Base-by-base conservation (phyloP, 768 basidiomycete genomes). In the Lactarius akahatsu region DNA sequence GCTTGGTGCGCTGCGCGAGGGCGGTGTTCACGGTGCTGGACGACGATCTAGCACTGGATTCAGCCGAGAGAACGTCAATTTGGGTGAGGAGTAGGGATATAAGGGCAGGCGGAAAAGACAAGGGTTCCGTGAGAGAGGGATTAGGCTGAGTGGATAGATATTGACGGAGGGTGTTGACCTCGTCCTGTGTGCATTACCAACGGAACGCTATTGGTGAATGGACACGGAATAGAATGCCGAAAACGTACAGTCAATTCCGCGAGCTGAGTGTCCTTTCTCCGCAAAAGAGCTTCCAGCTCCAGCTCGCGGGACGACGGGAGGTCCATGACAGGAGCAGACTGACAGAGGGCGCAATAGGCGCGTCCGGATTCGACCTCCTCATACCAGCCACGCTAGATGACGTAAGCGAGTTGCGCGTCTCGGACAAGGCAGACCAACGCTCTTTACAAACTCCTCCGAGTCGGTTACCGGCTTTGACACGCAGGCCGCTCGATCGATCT, bases 211-310 rank as follows among this genome's bases (percentile, higher is more conserved):
- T 55, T 23, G 47, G 59, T 50, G 59, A 43, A 45, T 41, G 59
- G 32, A 45, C 15, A 41, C 40, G 20, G 43, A 10, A 57, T n/a
- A 59, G 28, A 23, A 59, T 47, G 30, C 30, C 47, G 43, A 62
- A 70, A 62, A 80, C 88, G 78, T 76, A 92, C 92, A 71, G 82
- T 88, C 70, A 93, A 84, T 73, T 89, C 84, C 60, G 83, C 78
- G 59, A 93, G 78, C 74, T 91, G 88, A 63, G 80, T 79, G 76
- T 94, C 91, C 73, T 90, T 84, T 74, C 87, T 83, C 71, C 90
- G 82, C n/a, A 94, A 78, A 16, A 90, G 81, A 34, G 85, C 82
- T 77, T 94, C 93, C 50, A 94, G 86, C 75, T 93, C 90, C 68
- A 92, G 80, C 77, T 94, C 91, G 75, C 92, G 83, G 61, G 85